Base-by-base conservation (phyloP, 1,284 basidiomycete species). In the Coniferiporia sulphurascens region DNA sequence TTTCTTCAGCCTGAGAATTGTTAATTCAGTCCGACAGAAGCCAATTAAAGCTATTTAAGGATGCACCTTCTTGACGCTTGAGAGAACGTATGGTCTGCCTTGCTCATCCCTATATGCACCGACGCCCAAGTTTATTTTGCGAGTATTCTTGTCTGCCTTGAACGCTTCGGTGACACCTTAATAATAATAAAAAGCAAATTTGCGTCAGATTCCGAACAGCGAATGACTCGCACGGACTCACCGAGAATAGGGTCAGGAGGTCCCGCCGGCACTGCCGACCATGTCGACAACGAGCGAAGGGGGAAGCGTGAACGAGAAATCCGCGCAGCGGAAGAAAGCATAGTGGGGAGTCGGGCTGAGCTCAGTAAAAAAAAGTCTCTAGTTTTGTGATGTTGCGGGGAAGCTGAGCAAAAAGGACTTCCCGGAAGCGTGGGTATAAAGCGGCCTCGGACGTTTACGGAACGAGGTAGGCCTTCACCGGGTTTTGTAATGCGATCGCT, bases 121-220 rank as follows among this genome's bases (percentile, higher is more conserved):
- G 65, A 95, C 94, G 72, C 96, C 96, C 59, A 99, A 82, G 79
- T 99, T 99, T 73, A 98, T 98, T 77, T 99, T 99, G 68, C 87
- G 86, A 19, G 91, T 78, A 71, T 91, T 85, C 67, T 86, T 86
- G 83, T 97, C 93, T 58, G 91, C 89, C 80, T 96, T 98, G 84
- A 95, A 97, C 27, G 95, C 94, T 75, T 97, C 95, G 45, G 90
- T 89, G 61, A 97, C 86, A 66, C 93, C 92, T 83, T 66, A n/a
- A n/a, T n/a, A n/a, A n/a, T n/a, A 7, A 38, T 55, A 36, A 3
- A 45, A 21, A 58, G 45, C 55, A 53, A 27, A 53, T 66, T 55
- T 63, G 58, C 49, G 49, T 57, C 55, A 27, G 32, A 55, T 55
- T 34, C 43, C 44, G 19, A 12, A 3, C 22, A 44, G 27, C 57